phyloP scores from a whole-genome alignment of 345 rosid species.

The Camelina sativa region DNA sequence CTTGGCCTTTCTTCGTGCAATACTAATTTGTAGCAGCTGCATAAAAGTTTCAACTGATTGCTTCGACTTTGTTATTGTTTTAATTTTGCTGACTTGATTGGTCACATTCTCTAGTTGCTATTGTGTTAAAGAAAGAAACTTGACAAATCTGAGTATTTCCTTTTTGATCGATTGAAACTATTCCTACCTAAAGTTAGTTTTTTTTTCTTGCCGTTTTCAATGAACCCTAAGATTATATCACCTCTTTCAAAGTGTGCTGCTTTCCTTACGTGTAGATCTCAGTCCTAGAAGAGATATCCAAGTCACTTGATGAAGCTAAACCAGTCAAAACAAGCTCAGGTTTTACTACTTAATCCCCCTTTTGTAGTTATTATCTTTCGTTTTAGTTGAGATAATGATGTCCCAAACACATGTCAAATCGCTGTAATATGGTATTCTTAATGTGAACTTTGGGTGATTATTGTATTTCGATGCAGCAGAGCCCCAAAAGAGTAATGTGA shows the following conservation, averaged over 20 bases:
- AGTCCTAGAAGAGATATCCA: conserved; percentile 52
- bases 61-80: conserved; percentile 9
- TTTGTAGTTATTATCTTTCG: no score
- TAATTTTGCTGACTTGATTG: background rate
- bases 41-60: background rate
- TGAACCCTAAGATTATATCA: no score
- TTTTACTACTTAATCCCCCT: background rate
- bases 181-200: no score
- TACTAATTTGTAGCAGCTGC: background rate
- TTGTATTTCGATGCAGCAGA: conserved; percentile 24
- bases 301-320: conserved; percentile 32
- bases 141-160: no score
- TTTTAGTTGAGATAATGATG: background rate
- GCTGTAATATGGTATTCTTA: no score
- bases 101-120: background rate
- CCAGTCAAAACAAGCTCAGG: conserved; percentile 36
- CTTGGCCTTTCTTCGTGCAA: background rate
- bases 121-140: background rate
- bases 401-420: no score
- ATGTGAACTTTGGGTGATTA: background rate
- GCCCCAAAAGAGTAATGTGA: conserved; percentile 29
- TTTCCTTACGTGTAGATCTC: conserved; percentile 51
- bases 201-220: no score
- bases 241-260: no score
- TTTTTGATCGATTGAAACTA: no score